A percentile compares a stretch with the other conserved stretches of the same genome.
Conservation (phyloP, 192 early-diverging fungal genomes). For the Oehlia diaphana region DNA sequence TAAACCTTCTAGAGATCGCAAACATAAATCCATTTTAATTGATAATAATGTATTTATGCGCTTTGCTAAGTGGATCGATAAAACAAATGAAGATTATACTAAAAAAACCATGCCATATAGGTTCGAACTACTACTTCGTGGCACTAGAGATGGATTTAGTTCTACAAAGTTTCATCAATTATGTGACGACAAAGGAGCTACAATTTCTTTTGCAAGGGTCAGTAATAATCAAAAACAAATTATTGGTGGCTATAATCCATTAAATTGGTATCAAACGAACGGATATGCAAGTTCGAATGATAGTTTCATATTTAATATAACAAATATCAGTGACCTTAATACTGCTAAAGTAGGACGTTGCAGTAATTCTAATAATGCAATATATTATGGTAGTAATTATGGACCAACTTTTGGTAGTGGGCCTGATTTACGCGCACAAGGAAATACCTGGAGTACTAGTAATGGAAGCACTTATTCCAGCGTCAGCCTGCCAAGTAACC, state of each 20-base stretch:
- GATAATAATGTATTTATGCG: background rate
- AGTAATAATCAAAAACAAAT: background rate
- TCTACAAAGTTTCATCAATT: background rate
- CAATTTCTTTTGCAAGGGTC: background rate
- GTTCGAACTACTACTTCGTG: background rate
- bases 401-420: background rate
- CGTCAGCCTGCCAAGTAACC: background rate
- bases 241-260: background rate
- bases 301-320: background rate
- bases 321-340: background rate
- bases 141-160: background rate
- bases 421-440: background rate
- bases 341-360: background rate
- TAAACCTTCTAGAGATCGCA: background rate
- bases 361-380: background rate
- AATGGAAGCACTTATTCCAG: background rate
- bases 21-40: background rate
- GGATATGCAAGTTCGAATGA: background rate
- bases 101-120: background rate
- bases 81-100: background rate
- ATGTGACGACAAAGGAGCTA: background rate
- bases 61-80: background rate
- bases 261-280: background rate
- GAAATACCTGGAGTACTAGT: background rate
- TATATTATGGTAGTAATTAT: background rate